Evolutionary conservation across 129 eudicot species (phyloP), one percentile per base, ranked within the genome.

Genomic region (Tanacetum coccineum): DNA sequence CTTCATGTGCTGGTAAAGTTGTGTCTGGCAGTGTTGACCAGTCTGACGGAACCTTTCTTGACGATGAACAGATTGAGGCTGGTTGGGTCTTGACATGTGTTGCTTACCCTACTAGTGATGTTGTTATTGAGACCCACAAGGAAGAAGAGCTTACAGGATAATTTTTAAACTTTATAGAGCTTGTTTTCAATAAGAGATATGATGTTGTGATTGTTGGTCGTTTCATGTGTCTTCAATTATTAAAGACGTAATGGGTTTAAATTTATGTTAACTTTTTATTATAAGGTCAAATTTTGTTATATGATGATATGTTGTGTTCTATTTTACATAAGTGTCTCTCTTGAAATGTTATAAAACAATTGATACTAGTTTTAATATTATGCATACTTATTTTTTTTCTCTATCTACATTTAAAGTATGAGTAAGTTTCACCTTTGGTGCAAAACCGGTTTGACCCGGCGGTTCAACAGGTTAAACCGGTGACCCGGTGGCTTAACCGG

Each of bases 81-180:
- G 97, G 97, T 2, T 83, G 81, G 83, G 97, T 91, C 26, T 83
- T 91, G 13, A 91, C 97, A 4, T 91, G 97, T 45, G 81, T 71
- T 6, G 96, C 97, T 25, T 83, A 70, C 50, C 88, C 97, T 4
- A 52, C 45, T 0, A 54, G 82, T 52, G 94, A 87, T 49, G 77
- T 83, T 18, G 53, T 62, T 59, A 87, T 91, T 40, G 90, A 85
- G 83, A 87, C 97, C 47, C 97, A 91, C 96, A 91, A 85, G 86
- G 94, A 91, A 68, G 88, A 70, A 0, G 97, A 84, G 59, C 78
- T 90, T 13, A 18, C 70, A 70, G 83, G 10, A 15, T 80, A 67
- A 70, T 64, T 47, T 36, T 8, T 57, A 11, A 11, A 58, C 25
- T 57, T 20, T 57, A 13, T 25, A 48, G 53, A 48, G 4, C 14